Evolutionary conservation across 108 stramenopile species (phyloP), one percentile per base, ranked within the genome.

Genomic region (Schizochytrium sp.): DNA sequence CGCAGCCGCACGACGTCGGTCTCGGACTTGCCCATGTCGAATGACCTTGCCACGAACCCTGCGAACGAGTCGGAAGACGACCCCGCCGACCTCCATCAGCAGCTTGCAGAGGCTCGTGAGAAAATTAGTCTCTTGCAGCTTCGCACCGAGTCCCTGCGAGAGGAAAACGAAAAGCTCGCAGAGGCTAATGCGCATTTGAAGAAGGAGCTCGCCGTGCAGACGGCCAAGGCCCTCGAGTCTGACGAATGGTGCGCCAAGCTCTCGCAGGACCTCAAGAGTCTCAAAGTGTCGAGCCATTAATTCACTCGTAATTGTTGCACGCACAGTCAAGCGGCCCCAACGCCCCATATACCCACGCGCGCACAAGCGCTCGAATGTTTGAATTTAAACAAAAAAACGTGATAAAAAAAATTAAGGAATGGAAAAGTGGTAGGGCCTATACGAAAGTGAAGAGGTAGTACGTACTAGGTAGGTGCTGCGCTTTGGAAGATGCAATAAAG

Each of bases 171-270:
- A 16, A 21, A 45, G 18, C 51, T 83, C 43, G 4, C n/a, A 43
- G 51, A 53, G 19, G 25, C 51, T 0, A 53, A n/a, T 25, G 28
- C 19, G 4, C 45, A 83, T 12, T 28, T 83, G 23, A 83, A 83
- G 76, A 53, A 47, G 51, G 76, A 83, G 12, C 51, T 83, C 2
- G 76, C 76, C 51, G 76, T 83, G n/a, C 76, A 83, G 51, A 83
- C 76, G 23, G 76, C 76, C 76, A 83, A 83, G 51, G 76, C 76
- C 10, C 76, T 83, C 23, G 76, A 83, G 51, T 83, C 76, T 53
- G 76, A 83, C 23, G 76, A 83, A 45, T 83, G 76, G 76, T 83
- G 76, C 28, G 76, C 76, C 23, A 83, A 83, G 51, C 76, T 83
- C 28, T 83, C 76, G 12, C 45, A 53, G 18, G 76, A 83, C 51